Evolutionary conservation across 2,329 filamentous ascomycete genomes (phyloP), one percentile per base, ranked within the genome.

Genomic region (Fusarium incarnatum): DNA sequence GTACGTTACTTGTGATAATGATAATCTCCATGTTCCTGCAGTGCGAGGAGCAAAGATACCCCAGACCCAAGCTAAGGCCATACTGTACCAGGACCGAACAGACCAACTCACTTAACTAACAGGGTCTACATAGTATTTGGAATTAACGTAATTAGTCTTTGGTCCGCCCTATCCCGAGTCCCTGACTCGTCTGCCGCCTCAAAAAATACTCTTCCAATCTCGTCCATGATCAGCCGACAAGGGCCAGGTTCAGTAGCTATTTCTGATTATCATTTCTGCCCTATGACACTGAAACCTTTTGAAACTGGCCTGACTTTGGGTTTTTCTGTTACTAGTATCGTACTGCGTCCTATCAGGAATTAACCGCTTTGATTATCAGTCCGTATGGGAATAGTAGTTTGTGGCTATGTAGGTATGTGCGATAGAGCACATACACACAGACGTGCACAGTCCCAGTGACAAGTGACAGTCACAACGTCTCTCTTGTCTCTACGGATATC

Each of bases 291-390:
- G 50, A 50, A 52, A 53, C 32, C 37, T 53, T 42, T 52, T 60
- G 55, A 63, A 70, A 56, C 64, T 71, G 68, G 68, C 55, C 27
- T 68, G 67, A 71, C 67, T 70, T 70, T 68, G 57, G 54, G 61
- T 68, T 70, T 64, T 52, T 30, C 34, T 20, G 27, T 30, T n/a
- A 27, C 22, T n/a, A 37, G 34, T 37, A 37, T 37, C 44, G 27
- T 59, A 53, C 42, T 34, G 40, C 18, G 22, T 10, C 44, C 53
- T 65, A 49, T 65, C 62, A 28, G 23, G 23, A 25, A 18, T 47
- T 55, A 37, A 15, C 44, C 44, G 52, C 58, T 47, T 37, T 32
- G 55, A 46, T 52, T 22, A 16, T 40, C 23, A 27, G 25, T 16
- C 25, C 20, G n/a, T 40, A 53, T 53, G 13, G 27, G 22, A 23